Base-by-base conservation (phyloP, 768 basidiomycete genomes). In the Agaricus blazei region DNA sequence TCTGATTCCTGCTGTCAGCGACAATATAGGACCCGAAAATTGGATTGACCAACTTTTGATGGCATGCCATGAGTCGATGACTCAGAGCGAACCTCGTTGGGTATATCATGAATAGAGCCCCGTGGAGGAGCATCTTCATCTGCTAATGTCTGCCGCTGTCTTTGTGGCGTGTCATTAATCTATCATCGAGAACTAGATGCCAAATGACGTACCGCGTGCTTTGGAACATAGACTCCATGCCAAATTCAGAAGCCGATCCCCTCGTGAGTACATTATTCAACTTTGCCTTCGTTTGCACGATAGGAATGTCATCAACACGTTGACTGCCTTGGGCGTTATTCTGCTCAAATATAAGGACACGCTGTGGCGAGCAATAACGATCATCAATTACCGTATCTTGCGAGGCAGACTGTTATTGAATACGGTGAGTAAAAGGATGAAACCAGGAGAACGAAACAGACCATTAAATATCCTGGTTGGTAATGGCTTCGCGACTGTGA, bases 191-290 rank as follows among this genome's bases (percentile, higher is more conserved):
- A 50, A 23, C 42, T 55, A 58, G 31, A 64, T 56, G 54, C 27
- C 26, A 45, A 45, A 45, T 15, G 14, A 64, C 73, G 40, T 56
- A 83, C 85, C 81, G 78, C 40, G 84, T 76, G 60, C 81, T 88
- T 66, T 89, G 82, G 60, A 91, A 90, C 89, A 91, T 89, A 23
- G 89, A 89, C 58, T 89, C 88, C 72, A 87, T 83, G 2, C 90
- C 90, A 70, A 90, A 90, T 58, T 89, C 87, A 15, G 83, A 78
- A 1, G 83, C 75, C 23, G 83, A 74, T 11, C 83, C 80, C 53
- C 85, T 77, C 19, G 85, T 76, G 15, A 89, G 73, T 5, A 79
- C 79, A 56, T 84, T 79, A 65, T 85, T 90, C 72, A 90, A 78
- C 65, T 91, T 89, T 24, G 88, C 89, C 65, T 91, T 91, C 0